Conservation (phyloP, 225 moss, liverwort and hornwort species). For the Bryoerythrophyllum caledonicum region DNA sequence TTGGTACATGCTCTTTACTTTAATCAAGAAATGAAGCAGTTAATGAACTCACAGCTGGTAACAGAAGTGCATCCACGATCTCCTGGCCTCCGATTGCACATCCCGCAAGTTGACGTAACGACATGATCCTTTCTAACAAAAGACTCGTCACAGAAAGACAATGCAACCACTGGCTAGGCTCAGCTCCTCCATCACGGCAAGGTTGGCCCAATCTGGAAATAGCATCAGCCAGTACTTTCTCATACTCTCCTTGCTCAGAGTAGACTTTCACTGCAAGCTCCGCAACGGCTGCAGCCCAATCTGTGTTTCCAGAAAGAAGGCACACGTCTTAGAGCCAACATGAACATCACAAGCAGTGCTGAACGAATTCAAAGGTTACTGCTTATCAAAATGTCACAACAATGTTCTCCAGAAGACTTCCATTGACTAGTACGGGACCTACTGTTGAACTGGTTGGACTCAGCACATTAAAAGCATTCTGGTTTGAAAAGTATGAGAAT, state of each 20-base stretch:
- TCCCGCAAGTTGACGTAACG: slow-evolving; percentile 64
- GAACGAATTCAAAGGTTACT: slow-evolving; percentile 4
- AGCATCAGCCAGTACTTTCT: slow-evolving; percentile 69
- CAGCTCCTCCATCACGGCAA: slow-evolving; percentile 95
- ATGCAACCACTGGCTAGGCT: slow-evolving; percentile 88
- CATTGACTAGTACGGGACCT: neutral
- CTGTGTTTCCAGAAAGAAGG: slow-evolving; percentile 36
- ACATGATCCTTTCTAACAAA: slow-evolving; percentile 67
- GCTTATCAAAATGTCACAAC: neutral
- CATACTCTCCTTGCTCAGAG: slow-evolving; percentile 86
- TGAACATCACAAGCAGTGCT: slow-evolving; percentile 2
- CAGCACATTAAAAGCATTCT: slow-evolving; percentile 7
- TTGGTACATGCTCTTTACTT: neutral
- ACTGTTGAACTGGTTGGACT: slow-evolving; percentile 1
- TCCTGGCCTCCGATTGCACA: slow-evolving; percentile 80
- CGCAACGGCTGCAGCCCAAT: slow-evolving; percentile 85
- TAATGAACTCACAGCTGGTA: slow-evolving; percentile 70
- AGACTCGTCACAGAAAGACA: slow-evolving; percentile 84
- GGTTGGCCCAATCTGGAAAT: slow-evolving; percentile 75
- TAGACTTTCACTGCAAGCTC: slow-evolving; percentile 78
- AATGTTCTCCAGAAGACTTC: neutral
- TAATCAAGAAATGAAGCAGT: neutral
- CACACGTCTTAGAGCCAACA: slow-evolving; percentile 9
- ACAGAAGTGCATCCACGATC: slow-evolving; percentile 75
- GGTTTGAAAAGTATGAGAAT: slow-evolving; percentile 10